Conservation (phyloP, 2,329 filamentous ascomycete genomes). For the Calonectria pseudoturangicola region DNA sequence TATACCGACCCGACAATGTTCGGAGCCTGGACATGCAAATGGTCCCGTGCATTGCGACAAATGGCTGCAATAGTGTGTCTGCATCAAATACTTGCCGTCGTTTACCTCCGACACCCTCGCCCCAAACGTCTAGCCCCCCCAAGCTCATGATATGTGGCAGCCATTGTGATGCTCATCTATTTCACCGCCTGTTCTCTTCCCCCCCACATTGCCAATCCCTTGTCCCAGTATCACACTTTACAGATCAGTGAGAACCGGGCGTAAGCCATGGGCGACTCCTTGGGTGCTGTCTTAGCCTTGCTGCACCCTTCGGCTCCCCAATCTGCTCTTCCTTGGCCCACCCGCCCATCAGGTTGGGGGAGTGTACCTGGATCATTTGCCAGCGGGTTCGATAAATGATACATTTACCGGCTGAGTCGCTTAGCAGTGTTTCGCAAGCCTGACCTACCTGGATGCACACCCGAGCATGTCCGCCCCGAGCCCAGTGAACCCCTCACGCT, state of each 20-base stretch:
- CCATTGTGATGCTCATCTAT: constrained; percentile 45
- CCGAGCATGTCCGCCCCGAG: constrained; percentile 62
- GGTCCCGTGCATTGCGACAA: constrained; percentile 38
- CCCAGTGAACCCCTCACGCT: constrained; percentile 78
- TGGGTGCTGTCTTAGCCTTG: constrained; percentile 40
- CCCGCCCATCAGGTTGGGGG: constrained; percentile 44
- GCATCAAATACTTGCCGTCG: constrained; percentile 44
- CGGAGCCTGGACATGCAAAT: constrained; percentile 41
- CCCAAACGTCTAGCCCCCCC: constrained; percentile 30
- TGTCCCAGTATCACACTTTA: constrained; percentile 46
- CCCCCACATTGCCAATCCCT: constrained; percentile 46
- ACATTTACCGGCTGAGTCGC: constrained; percentile 44
- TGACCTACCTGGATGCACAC: constrained; percentile 42
- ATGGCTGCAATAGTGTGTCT: constrained; percentile 40
- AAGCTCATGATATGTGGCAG: constrained; percentile 35
- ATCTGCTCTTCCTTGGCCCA: constrained; percentile 38
- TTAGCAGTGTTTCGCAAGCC: constrained; percentile 33
- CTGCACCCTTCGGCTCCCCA: constrained; percentile 40
- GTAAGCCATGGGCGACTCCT: constrained; percentile 44
- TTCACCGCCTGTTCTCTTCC: constrained; percentile 54
- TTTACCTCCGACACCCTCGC: constrained; percentile 38
- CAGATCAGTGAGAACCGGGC: constrained; percentile 47
- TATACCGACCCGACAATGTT: constrained; percentile 34
- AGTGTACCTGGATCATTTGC: constrained; percentile 48
- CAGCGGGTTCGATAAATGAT: constrained; percentile 39